These are phyloP conservation scores for Tuber melanosporum DNA, from an alignment of 495 filamentous ascomycete species.

Conservation along the genomic window DNA sequence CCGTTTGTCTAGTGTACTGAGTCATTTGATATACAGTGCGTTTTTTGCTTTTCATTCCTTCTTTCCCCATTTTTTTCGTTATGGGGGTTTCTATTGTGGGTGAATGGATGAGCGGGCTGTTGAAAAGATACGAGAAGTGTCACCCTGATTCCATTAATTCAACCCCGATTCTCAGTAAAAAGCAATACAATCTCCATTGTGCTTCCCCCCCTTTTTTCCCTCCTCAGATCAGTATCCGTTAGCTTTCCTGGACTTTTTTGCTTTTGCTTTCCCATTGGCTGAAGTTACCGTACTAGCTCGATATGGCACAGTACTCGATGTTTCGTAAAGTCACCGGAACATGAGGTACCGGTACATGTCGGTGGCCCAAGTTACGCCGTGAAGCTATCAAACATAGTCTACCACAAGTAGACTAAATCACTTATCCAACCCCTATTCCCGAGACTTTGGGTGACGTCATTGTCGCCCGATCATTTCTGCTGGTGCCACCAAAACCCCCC, in stretches of 20 bases:
- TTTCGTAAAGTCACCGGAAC: background rate
- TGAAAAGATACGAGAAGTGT: background rate
- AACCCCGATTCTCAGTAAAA: background rate
- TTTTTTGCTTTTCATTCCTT: background rate
- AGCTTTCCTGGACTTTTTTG: background rate
- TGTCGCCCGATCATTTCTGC: background rate
- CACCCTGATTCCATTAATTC: background rate
- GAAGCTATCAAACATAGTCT: no score
- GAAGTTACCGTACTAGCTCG: background rate
- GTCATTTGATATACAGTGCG: background rate
- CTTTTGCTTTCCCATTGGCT: background rate
- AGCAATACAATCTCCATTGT: background rate
- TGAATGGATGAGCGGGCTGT: background rate
- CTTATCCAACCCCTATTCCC: no score
- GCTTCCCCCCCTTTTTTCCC: background rate
- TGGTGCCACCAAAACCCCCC: background rate
- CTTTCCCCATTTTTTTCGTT: background rate
- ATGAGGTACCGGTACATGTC: background rate
- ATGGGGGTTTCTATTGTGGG: background rate
- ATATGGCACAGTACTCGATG: background rate
- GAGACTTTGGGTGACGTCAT: no score
- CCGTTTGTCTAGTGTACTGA: background rate
- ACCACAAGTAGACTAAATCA: no score
- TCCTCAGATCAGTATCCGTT: background rate
- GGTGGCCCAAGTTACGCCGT: background rate